Evolutionary conservation across 768 basidiomycete genomes (phyloP), one percentile per base, ranked within the genome.

Genomic region (Mycena polygramma): DNA sequence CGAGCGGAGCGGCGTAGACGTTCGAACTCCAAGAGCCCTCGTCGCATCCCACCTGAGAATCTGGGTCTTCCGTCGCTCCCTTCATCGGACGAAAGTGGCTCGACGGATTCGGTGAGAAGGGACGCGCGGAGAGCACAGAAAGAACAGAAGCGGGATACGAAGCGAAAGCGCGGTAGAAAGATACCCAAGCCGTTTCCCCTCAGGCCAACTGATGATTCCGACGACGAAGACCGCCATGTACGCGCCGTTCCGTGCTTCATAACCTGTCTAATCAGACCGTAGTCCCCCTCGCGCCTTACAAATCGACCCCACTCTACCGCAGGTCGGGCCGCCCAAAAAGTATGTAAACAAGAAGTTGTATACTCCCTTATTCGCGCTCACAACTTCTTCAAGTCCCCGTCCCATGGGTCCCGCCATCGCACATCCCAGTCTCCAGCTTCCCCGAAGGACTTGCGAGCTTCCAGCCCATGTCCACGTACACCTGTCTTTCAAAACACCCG

Each of bases 151-250:
- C 52, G 51, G n/a, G 48, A 63, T 35, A 26, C n/a, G 45, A 53
- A 30, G 14, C 39, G 22, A 35, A 66, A 55, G 26, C 26, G 7
- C 26, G 35, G 52, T 19, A 55, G 63, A 48, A 73, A 57, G 51
- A 58, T 19, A 30, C 35, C 35, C 4, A 65, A 54, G 26, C 52
- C 67, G 2, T 73, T 73, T 54, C 72, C 72, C n/a, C 26, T 73
- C 30, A 41, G 43, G 26, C 22, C 41, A 43, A 26, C 6, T 39
- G 52, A 51, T 63, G 46, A 26, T 11, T 60, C 30, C 17, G 54
- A 63, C 20, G 17, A 53, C 20, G 17, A 53, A 39, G 26, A 52
- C 54, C 19, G 30, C 36, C 57, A 30, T 39, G 43, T 69, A 63
- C 49, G 68, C 9, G 49, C 14, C 2, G 41, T 52, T 49, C 24